Conservation (phyloP, 768 basidiomycete genomes). For the Termitomyces sp. region DNA sequence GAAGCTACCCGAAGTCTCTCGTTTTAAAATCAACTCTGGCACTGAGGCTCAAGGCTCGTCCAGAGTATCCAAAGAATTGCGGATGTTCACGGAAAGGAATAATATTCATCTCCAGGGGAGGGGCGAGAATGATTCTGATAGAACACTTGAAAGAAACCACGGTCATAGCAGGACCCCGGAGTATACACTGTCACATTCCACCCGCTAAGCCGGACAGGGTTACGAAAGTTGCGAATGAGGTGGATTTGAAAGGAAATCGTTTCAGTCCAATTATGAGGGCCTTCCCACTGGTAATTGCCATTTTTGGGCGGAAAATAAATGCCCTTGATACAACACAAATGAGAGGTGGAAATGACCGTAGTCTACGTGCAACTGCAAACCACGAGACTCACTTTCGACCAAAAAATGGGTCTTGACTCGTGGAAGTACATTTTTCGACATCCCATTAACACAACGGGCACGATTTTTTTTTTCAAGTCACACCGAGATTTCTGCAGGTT, state of each 20-base stretch:
- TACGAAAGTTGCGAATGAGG: not conserved
- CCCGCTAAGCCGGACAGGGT: not conserved
- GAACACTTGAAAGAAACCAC: not conserved
- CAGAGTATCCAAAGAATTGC: not conserved
- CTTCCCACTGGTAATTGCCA: not conserved
- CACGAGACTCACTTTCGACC: not conserved
- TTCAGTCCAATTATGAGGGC: not conserved
- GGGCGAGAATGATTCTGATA: not conserved
- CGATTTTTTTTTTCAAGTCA: not conserved
- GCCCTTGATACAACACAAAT: too few relatives aligned
- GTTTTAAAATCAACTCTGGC: too few relatives aligned
- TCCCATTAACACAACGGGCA: not conserved
- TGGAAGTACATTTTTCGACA: not conserved
- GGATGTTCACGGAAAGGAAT: not conserved
- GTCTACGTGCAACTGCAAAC: not conserved
- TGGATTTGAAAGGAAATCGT: not conserved
- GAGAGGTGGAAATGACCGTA: not conserved
- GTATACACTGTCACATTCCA: not conserved
- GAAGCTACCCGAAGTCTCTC: not conserved
- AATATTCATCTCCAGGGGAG: not conserved
- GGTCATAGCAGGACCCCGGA: not conserved
- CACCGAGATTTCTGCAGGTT: not conserved
- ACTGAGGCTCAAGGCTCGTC: not conserved
- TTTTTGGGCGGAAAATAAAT: too few relatives aligned
- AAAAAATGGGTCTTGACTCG: not conserved